A percentile compares a stretch with the other conserved stretches of the same genome.
Conservation (phyloP, 371 early-diverging fungal genomes). For the Mucor indicus region DNA sequence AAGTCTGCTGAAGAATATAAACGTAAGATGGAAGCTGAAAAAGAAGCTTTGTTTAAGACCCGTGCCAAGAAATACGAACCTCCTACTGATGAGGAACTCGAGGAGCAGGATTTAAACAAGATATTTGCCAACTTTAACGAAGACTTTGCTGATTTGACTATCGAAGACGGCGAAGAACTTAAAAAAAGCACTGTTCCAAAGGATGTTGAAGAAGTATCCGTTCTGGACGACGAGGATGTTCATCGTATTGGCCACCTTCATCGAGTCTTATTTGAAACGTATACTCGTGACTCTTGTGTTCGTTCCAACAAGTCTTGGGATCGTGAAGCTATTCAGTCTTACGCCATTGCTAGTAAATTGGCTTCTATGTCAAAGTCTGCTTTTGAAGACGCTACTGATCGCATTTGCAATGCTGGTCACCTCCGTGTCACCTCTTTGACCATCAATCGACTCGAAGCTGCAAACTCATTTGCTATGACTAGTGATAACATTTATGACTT, state of each 20-base stretch:
- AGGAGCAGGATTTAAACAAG: constrained; percentile 66
- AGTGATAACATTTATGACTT: constrained; percentile 74
- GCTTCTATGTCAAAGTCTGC: constrained; percentile 33
- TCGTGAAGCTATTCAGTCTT: constrained; percentile 31
- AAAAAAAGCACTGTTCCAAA: constrained; percentile 1
- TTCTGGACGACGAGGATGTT: constrained; percentile 55
- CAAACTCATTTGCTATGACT: constrained; percentile 33
- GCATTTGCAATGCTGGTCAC: constrained; percentile 32
- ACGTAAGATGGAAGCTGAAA: constrained; percentile 64
- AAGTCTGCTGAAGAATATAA: constrained; percentile 69
- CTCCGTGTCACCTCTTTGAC: constrained; percentile 28
- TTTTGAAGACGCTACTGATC: constrained; percentile 24
- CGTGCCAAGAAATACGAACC: constrained; percentile 65
- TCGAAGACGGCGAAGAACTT: constrained; percentile 25
- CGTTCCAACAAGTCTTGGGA: constrained; percentile 20
- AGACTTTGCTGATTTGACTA: constrained; percentile 45
- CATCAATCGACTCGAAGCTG: constrained; percentile 37
- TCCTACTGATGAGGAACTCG: constrained; percentile 68
- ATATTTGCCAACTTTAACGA: constrained; percentile 78
- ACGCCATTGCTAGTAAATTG: constrained; percentile 34
- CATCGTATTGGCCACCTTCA: constrained; percentile 51
- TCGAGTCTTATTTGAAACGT: constrained; percentile 28
- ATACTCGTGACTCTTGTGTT: constrained; percentile 13
- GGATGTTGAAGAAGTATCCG: constrained; percentile 53
- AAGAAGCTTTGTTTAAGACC: constrained; percentile 73